Evolutionary conservation across 148 eudicot species (phyloP).

Genomic region (Arctostaphylos glauca): DNA sequence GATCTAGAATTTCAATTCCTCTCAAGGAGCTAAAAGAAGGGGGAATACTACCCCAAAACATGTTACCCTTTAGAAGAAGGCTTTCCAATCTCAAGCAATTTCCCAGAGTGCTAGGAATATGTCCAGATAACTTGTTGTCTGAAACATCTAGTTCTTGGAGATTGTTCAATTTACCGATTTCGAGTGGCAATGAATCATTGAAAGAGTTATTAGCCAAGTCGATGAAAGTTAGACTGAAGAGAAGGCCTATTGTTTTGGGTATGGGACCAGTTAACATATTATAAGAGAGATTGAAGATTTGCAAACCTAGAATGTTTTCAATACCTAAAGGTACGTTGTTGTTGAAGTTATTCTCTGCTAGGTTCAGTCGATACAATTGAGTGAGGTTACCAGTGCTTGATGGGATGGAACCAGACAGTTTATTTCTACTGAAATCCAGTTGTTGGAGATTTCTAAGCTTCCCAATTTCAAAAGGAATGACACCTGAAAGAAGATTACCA

Average conservation of each 20-base stretch:
- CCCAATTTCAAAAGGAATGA: conserved; percentile 22
- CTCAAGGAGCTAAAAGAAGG: background rate
- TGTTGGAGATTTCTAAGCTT: conserved; percentile 11
- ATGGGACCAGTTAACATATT: background rate
- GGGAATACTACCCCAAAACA: conserved; percentile 1
- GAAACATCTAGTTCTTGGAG: too few species aligned
- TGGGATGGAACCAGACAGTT: conserved; percentile 19
- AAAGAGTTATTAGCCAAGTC: background rate
- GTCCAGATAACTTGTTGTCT: too few species aligned
- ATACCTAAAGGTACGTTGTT: conserved; percentile 24
- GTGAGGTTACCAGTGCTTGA: conserved; percentile 14
- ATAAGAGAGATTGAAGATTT: background rate
- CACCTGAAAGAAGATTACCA: background rate
- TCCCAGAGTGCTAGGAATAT: too few species aligned
- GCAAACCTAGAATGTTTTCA: conserved; percentile 14
- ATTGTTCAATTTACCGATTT: too few species aligned
- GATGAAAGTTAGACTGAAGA: too few species aligned
- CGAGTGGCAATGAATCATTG: too few species aligned
- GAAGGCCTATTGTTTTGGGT: too few species aligned
- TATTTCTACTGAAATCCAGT: background rate
- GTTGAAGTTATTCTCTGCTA: conserved; percentile 8
- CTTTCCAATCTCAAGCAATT: too few species aligned
- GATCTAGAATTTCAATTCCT: background rate
- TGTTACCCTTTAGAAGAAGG: too few species aligned
- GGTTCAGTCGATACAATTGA: background rate